phyloP scores from a whole-genome alignment of 1,139 yeast genomes.

The Sugiyamaella japonica region DNA sequence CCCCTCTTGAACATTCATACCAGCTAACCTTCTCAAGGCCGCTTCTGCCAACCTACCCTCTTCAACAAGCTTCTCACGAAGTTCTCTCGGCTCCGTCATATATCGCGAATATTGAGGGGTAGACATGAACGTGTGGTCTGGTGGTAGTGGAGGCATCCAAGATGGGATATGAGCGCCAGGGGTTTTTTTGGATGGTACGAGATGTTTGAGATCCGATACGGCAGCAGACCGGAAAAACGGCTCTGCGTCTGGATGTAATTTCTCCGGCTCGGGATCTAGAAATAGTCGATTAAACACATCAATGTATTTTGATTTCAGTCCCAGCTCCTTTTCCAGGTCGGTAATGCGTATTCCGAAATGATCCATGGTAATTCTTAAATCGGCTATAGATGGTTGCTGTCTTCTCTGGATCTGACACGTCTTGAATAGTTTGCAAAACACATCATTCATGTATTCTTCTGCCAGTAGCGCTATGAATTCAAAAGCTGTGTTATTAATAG shows the following conservation, averaged over 20 bases:
- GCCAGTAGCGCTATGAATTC: conserved; percentile 43
- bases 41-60: conserved; percentile 80
- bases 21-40: conserved; percentile 55
- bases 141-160: conserved; percentile 86
- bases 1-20: conserved; percentile 20
- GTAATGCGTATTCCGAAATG: conserved; percentile 48
- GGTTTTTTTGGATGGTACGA: conserved; percentile 48
- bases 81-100: conserved; percentile 67
- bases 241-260: conserved; percentile 26
- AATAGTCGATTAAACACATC: conserved; percentile 32
- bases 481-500: conserved; percentile 30
- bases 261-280: conserved; percentile 35
- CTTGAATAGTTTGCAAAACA: conserved; percentile 52
- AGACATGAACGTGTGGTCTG: conserved; percentile 83
- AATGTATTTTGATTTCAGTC: conserved; percentile 28
- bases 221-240: conserved; percentile 33
- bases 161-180: conserved; percentile 60
- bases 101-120: conserved; percentile 68
- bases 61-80: conserved; percentile 69
- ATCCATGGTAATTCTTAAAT: conserved; percentile 52
- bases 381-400: conserved; percentile 57
- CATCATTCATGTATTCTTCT: conserved; percentile 50
- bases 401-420: conserved; percentile 71
- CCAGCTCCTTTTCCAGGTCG: conserved; percentile 49
- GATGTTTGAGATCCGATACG: conserved; percentile 34